Evolutionary conservation across 2,329 filamentous ascomycete genomes (phyloP), one percentile per base, ranked within the genome.

Genomic region (Mycocentrospora acerina): DNA sequence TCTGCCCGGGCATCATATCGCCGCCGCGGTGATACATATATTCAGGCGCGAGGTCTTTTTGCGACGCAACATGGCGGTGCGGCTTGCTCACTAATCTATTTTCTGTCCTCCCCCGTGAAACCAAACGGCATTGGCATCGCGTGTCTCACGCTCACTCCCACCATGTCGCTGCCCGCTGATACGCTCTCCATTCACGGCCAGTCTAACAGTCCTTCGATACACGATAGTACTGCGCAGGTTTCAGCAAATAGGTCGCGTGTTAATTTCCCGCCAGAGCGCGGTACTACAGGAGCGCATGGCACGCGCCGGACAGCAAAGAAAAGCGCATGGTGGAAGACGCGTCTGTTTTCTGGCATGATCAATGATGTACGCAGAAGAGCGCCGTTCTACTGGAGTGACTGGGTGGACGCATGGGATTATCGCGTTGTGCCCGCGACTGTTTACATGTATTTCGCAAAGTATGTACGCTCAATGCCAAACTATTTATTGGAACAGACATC

Each of bases 361-460:
- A 83, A 87, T 59, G 89, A 95, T 68, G 59, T 94, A 24, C 81
- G 81, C 49, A 81, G 88, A 41, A 74, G 89, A 46, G 77, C 78
- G 7, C 89, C 89, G 1, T 94, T 78, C 62, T 95, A 93, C 61
- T 74, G 71, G 69, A 90, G 85, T 66, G 89, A 95, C 67, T 94
- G 86, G 86, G 74, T 64, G 13, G 89, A 95, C 71, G 89, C 89
- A 2, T 93, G 87, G 87, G 86, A 94, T 62, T 95, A 95, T 71
- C 81, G 89, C 37, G 87, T 95, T 28, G 78, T 95, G 26, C 89
- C 89, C 1, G 88, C 88, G 12, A 94, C 89, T 5, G 56, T 94
- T 19, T 94, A 94, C 69, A 95, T 94, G 87, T 95, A 93, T 72
- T 95, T 94, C 77, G 88, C 89, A 48, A 94, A 94, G 88, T 91